Conservation (phyloP, 2,329 filamentous ascomycete species). For the Zalaria obscura region DNA sequence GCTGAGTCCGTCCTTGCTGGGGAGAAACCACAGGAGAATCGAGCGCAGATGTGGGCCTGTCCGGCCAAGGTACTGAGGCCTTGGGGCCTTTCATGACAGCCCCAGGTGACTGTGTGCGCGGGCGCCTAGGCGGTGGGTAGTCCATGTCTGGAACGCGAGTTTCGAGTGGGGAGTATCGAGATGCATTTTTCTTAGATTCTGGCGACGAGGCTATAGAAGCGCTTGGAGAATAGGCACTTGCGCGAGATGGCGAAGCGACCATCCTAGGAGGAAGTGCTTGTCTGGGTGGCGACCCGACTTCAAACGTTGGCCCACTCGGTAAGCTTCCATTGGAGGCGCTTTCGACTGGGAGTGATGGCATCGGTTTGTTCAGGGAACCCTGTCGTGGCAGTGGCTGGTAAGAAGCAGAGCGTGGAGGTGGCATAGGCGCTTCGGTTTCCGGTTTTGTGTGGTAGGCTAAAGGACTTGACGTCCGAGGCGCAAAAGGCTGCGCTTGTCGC, state of each 20-base stretch:
- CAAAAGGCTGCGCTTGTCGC: conserved; percentile 34
- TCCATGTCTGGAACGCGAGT: not conserved
- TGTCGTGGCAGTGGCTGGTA: conserved; percentile 3
- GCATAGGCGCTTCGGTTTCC: conserved; percentile 10
- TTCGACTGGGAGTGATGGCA: not conserved
- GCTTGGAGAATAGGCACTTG: conserved; percentile 1
- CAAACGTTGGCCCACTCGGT: too few species aligned
- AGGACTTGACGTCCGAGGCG: conserved; percentile 51
- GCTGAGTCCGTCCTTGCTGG: conserved; percentile 21
- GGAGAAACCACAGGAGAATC: conserved; percentile 18
- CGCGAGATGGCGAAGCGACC: conserved; percentile 2
- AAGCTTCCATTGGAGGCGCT: not conserved
- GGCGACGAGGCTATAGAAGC: conserved; percentile 1
- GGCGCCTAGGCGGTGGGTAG: conserved; percentile 29
- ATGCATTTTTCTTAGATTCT: conserved; percentile 1
- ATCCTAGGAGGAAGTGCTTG: not conserved
- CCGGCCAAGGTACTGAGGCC: conserved; percentile 25
- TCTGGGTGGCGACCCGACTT: not conserved
- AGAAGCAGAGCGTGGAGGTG: conserved; percentile 2
- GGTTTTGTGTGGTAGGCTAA: conserved; percentile 36
- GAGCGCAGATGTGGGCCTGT: conserved; percentile 42
- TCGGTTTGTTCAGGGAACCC: not conserved
- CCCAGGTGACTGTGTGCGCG: conserved; percentile 47
- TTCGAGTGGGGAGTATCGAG: not conserved
- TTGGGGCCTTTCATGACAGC: conserved; percentile 34